These are phyloP conservation scores for Termitomyces sp. DNA, from an alignment of 768 basidiomycete species.

Conservation along the genomic window DNA sequence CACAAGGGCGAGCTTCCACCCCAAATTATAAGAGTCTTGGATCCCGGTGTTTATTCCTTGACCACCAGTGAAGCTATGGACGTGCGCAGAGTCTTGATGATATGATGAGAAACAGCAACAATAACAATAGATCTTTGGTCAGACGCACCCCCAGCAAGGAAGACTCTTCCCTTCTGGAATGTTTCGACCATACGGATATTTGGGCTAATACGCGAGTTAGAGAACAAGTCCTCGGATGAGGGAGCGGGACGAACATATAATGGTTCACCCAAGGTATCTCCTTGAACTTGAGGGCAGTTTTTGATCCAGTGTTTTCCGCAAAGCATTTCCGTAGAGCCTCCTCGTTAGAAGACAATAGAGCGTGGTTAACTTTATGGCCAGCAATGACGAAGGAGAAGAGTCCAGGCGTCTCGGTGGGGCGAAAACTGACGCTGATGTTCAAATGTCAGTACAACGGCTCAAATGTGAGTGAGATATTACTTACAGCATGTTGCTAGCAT, in stretches of 20 bases:
- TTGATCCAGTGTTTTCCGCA: slow-evolving; percentile 15
- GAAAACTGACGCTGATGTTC: slow-evolving; percentile 22
- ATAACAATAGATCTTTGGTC: background rate
- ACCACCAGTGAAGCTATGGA: slow-evolving; percentile 41
- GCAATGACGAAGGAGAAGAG: slow-evolving; percentile 27
- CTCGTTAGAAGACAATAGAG: slow-evolving; percentile 26
- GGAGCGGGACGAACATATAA: slow-evolving; percentile 19
- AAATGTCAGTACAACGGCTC: background rate
- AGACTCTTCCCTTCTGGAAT: slow-evolving; percentile 39
- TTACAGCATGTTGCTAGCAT: slow-evolving; percentile 28
- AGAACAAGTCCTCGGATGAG: background rate
- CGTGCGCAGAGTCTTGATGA: slow-evolving; percentile 44
- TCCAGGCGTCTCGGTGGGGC: slow-evolving; percentile 27
- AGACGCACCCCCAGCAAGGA: slow-evolving; percentile 41
- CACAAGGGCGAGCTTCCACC: slow-evolving; percentile 43
- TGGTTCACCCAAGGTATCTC: slow-evolving; percentile 24
- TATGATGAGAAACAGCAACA: background rate
- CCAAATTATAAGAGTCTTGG: slow-evolving; percentile 34
- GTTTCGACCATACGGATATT: slow-evolving; percentile 46
- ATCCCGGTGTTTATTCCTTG: slow-evolving; percentile 24
- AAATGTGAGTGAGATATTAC: slow-evolving; percentile 4
- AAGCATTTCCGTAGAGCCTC: slow-evolving; percentile 20
- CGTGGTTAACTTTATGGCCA: slow-evolving; percentile 21
- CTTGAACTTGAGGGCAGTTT: slow-evolving; percentile 21
- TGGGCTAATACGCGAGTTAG: slow-evolving; percentile 28